Evolutionary conservation across 345 rosid species (phyloP), one percentile per base, ranked within the genome.

Genomic region (Hibiscus mutabilis): DNA sequence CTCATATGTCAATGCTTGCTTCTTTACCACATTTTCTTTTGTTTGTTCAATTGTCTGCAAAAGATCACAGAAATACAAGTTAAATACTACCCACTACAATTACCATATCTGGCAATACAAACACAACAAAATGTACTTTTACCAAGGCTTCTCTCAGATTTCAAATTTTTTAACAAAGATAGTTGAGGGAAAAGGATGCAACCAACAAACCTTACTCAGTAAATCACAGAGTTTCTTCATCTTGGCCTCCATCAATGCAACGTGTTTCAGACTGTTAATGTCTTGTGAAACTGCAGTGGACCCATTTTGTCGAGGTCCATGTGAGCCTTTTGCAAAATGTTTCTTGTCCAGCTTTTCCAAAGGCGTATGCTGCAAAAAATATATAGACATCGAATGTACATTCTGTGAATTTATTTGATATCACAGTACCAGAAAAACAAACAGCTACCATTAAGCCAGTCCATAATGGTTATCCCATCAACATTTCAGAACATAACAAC

Each of bases 1-100:
- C 79, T 95, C 98, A 53, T 89, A 95, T 1, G 93, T 90, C 86
- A 90, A 67, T 4, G 98, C 97, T 76, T 95, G 98, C 82, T 92
- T 95, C 91, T 95, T 95, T 74, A 84, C 90, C 44, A 95, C 78
- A 82, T 95, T 92, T 74, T 92, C 87, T 72, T 86, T 89, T 66
- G 99, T 92, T 60, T 82, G 83, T 58, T 72, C 86, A 73, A 88
- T 90, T 53, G 85, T 85, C 99, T 92, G 79, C 77, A 74, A 37
- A 63, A 53, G 59, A 47, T 35, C 35, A 76, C 53, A 61, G 16
- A 67, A 71, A n/a, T 24, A 52, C 59, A 29, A 67, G 2, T 59
- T 25, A 46, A 37, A 59, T 22, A 51, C 21, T 37, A 72, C 3
- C 35, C 4, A 35, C 24, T 7, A 18, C 6, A 49, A 33, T 31